Evolutionary conservation across 2,329 filamentous ascomycete species (phyloP), one percentile per base, ranked within the genome.

Genomic region (Nannizziopsis arthrosporioides): DNA sequence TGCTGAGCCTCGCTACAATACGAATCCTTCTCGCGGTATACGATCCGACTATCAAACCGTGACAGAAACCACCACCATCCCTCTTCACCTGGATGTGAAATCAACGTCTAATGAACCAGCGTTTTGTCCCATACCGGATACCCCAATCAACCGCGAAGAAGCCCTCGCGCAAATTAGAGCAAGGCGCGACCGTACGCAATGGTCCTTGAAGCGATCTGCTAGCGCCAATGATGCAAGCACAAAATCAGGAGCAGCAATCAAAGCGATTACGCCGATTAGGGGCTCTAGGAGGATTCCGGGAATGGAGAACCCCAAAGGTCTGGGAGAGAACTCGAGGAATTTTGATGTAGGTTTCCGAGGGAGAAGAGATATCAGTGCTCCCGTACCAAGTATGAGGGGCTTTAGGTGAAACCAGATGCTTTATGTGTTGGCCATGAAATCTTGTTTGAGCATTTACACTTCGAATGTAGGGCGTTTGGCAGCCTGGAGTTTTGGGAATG

Each of bases 91-190:
- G 14, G 64, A 64, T 40, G 59, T 57, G 10, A 42, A 47, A 36
- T 6, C n/a, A 18, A 41, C 50, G 12, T 37, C 51, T 2, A 51
- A 54, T 2, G 57, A 59, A 45, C 44, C 36, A 42, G 22, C 56
- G 42, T 53, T 61, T 42, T 55, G 55, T 22, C 56, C 58, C 19
- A 53, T 69, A 12, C 62, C 65, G 1, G 64, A 67, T n/a, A 68
- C 66, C 1, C 69, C 70, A 3, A 64, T 72, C 46, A 68, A 62
- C 43, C 66, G 70, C 15, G 70, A 73, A 59, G 65, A 70, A 51
- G 71, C 71, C 1, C 60, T 73, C 1, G 71, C 71, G 6, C 69
- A 72, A 53, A 73, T 73, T 37, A 59, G 69, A 49, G 70, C 69
- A n/a, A 60, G 71, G 41, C 63, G 71, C 47, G 68, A 65, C 11